Conservation (phyloP, 805 yeast species). For the Yarrowia sp. region DNA sequence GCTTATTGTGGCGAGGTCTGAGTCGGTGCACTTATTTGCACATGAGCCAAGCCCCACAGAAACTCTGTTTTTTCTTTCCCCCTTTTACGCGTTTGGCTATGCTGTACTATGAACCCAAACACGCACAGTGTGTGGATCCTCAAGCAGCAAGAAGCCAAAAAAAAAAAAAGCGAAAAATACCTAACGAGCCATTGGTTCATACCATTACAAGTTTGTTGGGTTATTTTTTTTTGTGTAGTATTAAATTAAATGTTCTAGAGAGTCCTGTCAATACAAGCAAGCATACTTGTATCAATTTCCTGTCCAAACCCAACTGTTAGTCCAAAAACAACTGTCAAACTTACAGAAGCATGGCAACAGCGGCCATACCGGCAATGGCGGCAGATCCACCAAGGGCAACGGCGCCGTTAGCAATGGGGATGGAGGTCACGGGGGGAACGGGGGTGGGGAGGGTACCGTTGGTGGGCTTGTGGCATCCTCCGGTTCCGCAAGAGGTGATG, state of each 20-base stretch:
- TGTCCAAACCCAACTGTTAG: too few relatives aligned
- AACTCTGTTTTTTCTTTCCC: neutral
- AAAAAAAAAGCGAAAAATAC: too few relatives aligned
- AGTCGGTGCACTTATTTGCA: neutral
- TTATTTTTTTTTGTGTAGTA: neutral
- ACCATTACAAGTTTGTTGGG: too few relatives aligned
- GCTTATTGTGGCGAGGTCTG: neutral
- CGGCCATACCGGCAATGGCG: constrained; percentile 14
- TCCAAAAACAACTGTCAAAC: neutral
- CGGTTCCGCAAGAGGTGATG: constrained; percentile 25
- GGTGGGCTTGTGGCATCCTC: constrained; percentile 12
- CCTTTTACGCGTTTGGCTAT: constrained; percentile 1
- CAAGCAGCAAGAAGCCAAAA: too few relatives aligned
- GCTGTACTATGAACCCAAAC: neutral
- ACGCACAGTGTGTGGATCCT: too few relatives aligned
- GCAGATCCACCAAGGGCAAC: constrained; percentile 11
- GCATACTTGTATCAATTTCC: too few relatives aligned
- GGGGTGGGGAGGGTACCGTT: constrained; percentile 17
- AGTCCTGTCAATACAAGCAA: neutral
- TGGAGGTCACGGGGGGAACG: constrained; percentile 14
- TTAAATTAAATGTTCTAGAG: neutral
- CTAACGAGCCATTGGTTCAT: too few relatives aligned
- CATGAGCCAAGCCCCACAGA: neutral
- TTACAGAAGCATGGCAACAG: constrained; percentile 21
- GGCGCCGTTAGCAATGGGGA: constrained; percentile 26